These are phyloP conservation scores for Solanum boliviense DNA, from an alignment of 257 asterid species.

Conservation along the genomic window DNA sequence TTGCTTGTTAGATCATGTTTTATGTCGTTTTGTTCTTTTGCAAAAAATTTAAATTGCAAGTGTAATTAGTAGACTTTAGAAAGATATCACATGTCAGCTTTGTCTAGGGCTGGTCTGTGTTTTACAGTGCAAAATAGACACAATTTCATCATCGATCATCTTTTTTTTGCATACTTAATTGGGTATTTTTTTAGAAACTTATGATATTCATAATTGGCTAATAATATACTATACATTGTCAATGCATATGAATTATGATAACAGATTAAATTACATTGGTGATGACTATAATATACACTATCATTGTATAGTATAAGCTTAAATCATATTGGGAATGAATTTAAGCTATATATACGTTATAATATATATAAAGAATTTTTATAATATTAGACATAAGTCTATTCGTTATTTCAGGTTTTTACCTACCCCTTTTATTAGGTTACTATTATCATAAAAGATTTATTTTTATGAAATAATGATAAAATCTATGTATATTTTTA, in stretches of 20 bases:
- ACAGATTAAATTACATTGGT: not conserved
- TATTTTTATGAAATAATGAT: rapidly evolving
- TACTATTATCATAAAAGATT: not conserved
- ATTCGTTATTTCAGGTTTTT: not conserved
- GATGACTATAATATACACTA: not conserved
- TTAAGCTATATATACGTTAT: not conserved
- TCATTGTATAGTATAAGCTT: not conserved
- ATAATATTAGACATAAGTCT: too few species aligned
- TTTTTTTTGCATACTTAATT: slow-evolving; percentile 1
- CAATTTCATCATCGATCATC: slow-evolving; percentile 6
- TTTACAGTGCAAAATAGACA: slow-evolving; percentile 11
- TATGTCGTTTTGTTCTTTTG: slow-evolving; percentile 18
- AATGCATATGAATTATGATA: not conserved
- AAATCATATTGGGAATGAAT: not conserved
- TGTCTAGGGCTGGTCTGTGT: slow-evolving; percentile 36
- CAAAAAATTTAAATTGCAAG: slow-evolving; percentile 18
- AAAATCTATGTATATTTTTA: not conserved
- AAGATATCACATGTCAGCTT: slow-evolving; percentile 40
- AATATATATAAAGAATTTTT: too few species aligned
- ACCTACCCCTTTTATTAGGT: not conserved
- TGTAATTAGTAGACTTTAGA: slow-evolving; percentile 19
- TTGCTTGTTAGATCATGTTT: slow-evolving; percentile 30
- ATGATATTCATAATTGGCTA: not conserved
- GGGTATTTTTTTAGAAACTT: not conserved
- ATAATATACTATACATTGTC: too few species aligned